phyloP scores from a whole-genome alignment of 73 alveolate genomes.

The Paramecium biaurelia region DNA sequence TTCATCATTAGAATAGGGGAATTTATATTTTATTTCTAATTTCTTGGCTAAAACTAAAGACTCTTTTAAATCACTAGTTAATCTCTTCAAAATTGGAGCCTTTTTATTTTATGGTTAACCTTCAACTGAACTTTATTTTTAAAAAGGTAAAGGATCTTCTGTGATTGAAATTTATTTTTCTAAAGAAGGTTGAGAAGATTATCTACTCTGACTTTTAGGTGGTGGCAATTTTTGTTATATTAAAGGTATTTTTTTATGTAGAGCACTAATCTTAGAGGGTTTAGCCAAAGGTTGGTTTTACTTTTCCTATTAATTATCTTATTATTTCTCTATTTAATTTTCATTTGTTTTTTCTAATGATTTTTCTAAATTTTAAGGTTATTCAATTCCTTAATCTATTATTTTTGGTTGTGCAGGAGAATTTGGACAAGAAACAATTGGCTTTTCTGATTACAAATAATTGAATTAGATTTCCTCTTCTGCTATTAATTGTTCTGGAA shows the following conservation, averaged over 20 bases:
- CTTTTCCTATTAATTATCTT: neutral
- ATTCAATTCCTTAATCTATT: neutral
- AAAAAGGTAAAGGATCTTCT: slow-evolving; percentile 27
- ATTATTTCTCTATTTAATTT: neutral
- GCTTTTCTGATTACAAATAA: neutral
- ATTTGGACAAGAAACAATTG: neutral
- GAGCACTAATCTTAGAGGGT: neutral
- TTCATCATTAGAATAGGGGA: neutral
- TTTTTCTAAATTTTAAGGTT: neutral
- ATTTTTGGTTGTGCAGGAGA: slow-evolving; percentile 29
- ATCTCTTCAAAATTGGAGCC: neutral
- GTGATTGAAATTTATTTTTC: neutral
- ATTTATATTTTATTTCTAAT: neutral
- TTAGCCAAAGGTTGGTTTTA: neutral
- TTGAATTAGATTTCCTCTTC: neutral
- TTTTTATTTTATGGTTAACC: neutral
- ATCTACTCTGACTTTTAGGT: neutral
- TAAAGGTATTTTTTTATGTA: neutral
- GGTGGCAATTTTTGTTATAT: neutral
- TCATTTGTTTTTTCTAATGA: neutral
- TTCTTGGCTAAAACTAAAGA: neutral
- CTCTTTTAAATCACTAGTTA: slow-evolving; percentile 27
- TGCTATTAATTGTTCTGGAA: neutral
- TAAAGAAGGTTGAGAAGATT: neutral
- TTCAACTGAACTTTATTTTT: neutral